Conservation (phyloP, 148 eudicot genomes). For the Mesembryanthemum crystallinum region DNA sequence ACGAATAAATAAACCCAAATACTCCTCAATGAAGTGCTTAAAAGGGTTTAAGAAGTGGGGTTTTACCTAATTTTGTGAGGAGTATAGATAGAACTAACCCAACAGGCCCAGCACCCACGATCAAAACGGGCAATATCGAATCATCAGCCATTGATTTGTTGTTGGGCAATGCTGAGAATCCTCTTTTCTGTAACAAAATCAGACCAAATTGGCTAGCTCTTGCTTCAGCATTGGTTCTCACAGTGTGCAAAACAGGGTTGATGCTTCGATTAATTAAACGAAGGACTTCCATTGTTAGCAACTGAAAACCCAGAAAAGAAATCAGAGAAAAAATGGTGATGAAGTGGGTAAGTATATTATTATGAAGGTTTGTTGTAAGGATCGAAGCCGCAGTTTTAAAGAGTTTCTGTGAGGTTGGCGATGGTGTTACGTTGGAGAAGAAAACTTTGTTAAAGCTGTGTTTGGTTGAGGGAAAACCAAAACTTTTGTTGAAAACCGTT, state of each 20-base stretch:
- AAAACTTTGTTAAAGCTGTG: neutral
- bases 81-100: constrained; percentile 78
- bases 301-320: neutral
- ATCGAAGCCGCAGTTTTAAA: too few relatives aligned
- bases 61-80: constrained; percentile 83
- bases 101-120: constrained; percentile 97
- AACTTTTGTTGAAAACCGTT: too few relatives aligned
- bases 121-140: constrained; percentile 66
- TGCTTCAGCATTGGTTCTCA: neutral
- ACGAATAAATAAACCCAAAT: neutral
- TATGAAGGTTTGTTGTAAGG: neutral
- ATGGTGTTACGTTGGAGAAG: neutral
- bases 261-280: constrained; percentile 7
- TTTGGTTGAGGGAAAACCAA: neutral
- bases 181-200: constrained; percentile 23
- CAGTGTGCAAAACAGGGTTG: constrained; percentile 6
- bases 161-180: constrained; percentile 25
- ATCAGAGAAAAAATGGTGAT: neutral
- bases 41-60: constrained; percentile 15
- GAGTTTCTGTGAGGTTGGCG: neutral
- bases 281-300: constrained; percentile 15
- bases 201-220: constrained; percentile 3
- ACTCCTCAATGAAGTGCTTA: neutral
- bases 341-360: neutral
- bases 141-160: constrained; percentile 27